phyloP scores from a whole-genome alignment of 2,329 filamentous ascomycete species.

The Fusarium acutatum region DNA sequence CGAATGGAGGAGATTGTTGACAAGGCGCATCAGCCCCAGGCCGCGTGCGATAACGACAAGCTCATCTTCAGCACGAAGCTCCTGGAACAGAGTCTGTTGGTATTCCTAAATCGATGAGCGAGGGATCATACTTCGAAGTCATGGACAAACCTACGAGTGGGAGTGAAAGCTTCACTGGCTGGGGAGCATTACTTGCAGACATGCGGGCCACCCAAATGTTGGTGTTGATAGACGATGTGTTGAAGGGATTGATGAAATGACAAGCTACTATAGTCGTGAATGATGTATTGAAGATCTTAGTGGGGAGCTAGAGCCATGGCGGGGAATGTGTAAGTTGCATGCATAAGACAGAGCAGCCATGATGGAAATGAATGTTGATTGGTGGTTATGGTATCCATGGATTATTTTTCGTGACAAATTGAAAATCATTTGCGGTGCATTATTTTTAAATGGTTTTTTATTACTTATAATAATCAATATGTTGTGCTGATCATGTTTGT shows the following conservation, averaged over 20 bases:
- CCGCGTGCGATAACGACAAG: conserved; percentile 91
- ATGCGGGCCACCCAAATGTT: conserved; percentile 49
- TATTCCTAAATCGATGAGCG: conserved; percentile 69
- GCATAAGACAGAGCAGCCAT: neutral
- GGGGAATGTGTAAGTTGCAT: conserved; percentile 1
- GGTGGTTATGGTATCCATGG: neutral
- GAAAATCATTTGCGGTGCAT: neutral
- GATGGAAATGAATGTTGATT: neutral
- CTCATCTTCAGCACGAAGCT: conserved; percentile 90
- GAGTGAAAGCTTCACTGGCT: conserved; percentile 83
- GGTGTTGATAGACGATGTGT: conserved; percentile 14
- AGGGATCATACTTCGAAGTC: neutral
- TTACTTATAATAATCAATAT: neutral
- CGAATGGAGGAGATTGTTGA: conserved; percentile 95
- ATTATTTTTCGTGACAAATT: neutral
- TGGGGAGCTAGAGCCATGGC: conserved; percentile 14
- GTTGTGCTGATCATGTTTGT: neutral
- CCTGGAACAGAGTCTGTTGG: conserved; percentile 94
- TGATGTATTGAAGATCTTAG: conserved; percentile 24
- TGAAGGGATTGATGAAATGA: conserved; percentile 19
- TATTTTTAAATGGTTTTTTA: neutral
- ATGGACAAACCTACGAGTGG: conserved; percentile 54
- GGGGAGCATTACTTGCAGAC: conserved; percentile 63
- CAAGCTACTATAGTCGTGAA: conserved; percentile 15
- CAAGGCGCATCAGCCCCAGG: conserved; percentile 87